These are phyloP conservation scores for Entamoeba histolytica DNA, from an alignment of 208 protist species.

Conservation along the genomic window DNA sequence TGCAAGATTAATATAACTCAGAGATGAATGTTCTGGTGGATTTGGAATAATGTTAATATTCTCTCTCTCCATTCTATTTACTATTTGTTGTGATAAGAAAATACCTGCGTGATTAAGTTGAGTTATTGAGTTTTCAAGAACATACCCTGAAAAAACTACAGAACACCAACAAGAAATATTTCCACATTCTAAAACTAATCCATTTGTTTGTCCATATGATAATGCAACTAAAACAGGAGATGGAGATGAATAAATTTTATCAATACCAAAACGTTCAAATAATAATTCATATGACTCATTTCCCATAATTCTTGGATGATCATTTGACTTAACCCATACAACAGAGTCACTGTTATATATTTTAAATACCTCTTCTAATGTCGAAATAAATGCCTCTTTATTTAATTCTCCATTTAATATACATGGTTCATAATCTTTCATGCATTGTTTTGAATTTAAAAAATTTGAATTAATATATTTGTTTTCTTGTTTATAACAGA, in stretches of 20 bases:
- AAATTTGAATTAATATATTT: not conserved
- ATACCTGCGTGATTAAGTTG: not conserved
- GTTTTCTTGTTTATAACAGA: not conserved
- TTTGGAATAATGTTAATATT: not conserved
- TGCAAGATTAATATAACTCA: not conserved
- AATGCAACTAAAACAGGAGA: not conserved
- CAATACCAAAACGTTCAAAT: not conserved
- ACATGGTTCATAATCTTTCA: not conserved
- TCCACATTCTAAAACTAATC: not conserved
- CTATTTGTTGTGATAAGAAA: not conserved
- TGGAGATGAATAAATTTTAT: not conserved
- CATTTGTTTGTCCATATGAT: not conserved
- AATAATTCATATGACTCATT: not conserved
- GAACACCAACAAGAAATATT: not conserved
- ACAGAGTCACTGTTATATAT: not conserved
- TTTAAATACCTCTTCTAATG: not conserved
- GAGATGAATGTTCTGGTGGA: not conserved
- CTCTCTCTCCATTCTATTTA: not conserved
- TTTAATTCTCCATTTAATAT: not conserved
- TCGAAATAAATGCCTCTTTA: not conserved
- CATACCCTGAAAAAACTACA: not conserved
- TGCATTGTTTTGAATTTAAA: not conserved
- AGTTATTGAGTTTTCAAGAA: not conserved
- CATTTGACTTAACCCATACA: not conserved
- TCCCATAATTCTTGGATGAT: not conserved